Evolutionary conservation across 306 rosid species (phyloP), one percentile per base, ranked within the genome.

Genomic region (Hippophae rhamnoides): DNA sequence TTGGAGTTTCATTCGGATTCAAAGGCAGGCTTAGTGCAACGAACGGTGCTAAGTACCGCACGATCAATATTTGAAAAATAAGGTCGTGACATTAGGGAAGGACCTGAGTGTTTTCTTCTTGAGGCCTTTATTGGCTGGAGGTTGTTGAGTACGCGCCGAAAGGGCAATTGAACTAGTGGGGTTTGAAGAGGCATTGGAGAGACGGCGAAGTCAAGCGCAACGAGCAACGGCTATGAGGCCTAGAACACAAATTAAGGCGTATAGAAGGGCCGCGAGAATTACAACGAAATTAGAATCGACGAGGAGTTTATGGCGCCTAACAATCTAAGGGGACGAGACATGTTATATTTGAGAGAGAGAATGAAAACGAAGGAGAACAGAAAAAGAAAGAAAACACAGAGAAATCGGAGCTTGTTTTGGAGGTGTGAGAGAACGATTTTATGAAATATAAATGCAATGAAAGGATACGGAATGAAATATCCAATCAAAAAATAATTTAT

Each of bases 261-360:
- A 89, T 69, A 85, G 84, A 38, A 85, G 84, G n/a, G 94, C 86
- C 47, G 87, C 83, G 60, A 89, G 83, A 73, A 85, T 69, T 13
- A 83, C 79, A 52, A 81, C 80, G 77, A 79, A 77, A 61, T 89
- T 84, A 13, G 94, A 80, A 47, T 81, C 72, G 38, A 48, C 5
- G 61, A 8, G 18, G 44, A 13, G 13, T 18, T 18, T 18, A 18
- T 0, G 18, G 0, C 18, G 18, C 18, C 18, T 18, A 18, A 18
- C 18, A 18, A 18, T 18, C 18, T 18, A 18, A 18, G 18, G 18
- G 18, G 18, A 18, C 18, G 18, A 18, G 18, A 18, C 18, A 18
- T 18, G 18, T 18, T 18, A 18, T 18, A 18, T 18, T 18, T 18
- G 18, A 18, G 18, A 18, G 18, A 18, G 18, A 18, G 18, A 18